These are phyloP conservation scores for Haplosporangium gracile DNA, from an alignment of 192 early-diverging fungal species.

Conservation along the genomic window DNA sequence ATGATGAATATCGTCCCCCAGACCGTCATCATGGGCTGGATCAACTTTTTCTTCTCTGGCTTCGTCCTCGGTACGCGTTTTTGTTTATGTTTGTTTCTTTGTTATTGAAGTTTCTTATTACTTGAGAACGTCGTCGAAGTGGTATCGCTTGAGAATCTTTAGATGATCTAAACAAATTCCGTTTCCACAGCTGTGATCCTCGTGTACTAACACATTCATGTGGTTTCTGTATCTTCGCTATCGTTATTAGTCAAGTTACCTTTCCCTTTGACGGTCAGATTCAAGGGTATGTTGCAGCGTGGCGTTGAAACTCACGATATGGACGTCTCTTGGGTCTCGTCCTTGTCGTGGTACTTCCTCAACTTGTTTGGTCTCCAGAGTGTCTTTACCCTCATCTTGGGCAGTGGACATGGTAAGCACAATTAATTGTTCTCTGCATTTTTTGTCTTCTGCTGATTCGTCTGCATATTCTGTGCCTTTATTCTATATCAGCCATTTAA, in stretches of 20 bases:
- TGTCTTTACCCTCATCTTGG: slow-evolving; percentile 93
- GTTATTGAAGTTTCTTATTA: background rate
- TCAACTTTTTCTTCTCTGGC: slow-evolving; percentile 98
- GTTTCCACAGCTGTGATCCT: background rate
- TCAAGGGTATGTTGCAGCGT: slow-evolving; percentile 98
- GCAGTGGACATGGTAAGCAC: slow-evolving; percentile 84
- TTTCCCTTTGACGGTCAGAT: slow-evolving; percentile 95
- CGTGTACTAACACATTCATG: background rate
- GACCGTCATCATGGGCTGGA: slow-evolving; percentile 98
- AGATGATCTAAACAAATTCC: background rate
- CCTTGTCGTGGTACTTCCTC: slow-evolving; percentile 98
- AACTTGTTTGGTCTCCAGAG: slow-evolving; percentile 95
- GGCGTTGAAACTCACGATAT: slow-evolving; percentile 96
- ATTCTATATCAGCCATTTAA: background rate
- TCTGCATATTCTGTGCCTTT: background rate
- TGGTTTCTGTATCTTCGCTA: background rate
- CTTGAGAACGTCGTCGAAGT: background rate
- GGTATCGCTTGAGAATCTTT: background rate
- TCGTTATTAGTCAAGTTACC: slow-evolving; percentile 89
- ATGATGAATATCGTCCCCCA: slow-evolving; percentile 98
- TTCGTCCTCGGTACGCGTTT: slow-evolving; percentile 89
- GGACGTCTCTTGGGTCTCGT: slow-evolving; percentile 98
- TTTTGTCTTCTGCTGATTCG: background rate
- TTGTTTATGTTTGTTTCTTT: slow-evolving; percentile 10
- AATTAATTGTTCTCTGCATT: background rate